Conservation (phyloP, 169 alveolate genomes). For the Eimeria zaria region DNA sequence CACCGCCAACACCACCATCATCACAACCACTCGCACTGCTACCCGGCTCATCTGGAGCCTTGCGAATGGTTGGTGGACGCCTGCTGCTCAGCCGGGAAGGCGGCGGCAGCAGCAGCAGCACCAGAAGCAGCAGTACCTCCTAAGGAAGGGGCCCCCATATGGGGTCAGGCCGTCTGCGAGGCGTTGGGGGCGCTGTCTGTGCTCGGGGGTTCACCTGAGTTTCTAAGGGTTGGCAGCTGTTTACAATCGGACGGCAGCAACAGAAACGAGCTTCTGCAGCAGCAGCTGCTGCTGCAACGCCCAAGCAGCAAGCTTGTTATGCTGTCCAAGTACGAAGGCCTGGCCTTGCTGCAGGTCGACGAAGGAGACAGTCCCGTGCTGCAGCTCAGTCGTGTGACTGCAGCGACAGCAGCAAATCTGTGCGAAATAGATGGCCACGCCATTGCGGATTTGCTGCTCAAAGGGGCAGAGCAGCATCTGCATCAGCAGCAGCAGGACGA, state of each 20-base stretch:
- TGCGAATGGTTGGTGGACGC: slow-evolving; percentile 11
- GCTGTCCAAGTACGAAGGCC: slow-evolving; percentile 61
- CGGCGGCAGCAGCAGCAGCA: slow-evolving; percentile 34
- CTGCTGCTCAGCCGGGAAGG: slow-evolving; percentile 18
- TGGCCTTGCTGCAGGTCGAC: slow-evolving; percentile 24
- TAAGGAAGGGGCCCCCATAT: not conserved
- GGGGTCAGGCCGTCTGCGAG: slow-evolving; percentile 53
- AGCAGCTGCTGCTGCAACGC: slow-evolving; percentile 13
- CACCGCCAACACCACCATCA: not conserved
- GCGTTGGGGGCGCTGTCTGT: slow-evolving; percentile 83
- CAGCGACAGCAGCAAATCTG: not conserved
- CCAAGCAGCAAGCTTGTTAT: slow-evolving; percentile 31
- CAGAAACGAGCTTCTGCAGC: slow-evolving; percentile 42
- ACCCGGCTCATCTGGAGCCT: not conserved
- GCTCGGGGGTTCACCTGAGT: slow-evolving; percentile 75
- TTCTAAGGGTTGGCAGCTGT: slow-evolving; percentile 71
- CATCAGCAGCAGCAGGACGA: slow-evolving; percentile 62
- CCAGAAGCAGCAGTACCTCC: not conserved
- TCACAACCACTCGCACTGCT: not conserved
- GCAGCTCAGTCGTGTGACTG: slow-evolving; percentile 26
- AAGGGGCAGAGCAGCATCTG: slow-evolving; percentile 10
- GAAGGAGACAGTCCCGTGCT: slow-evolving; percentile 33
- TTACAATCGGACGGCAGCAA: slow-evolving; percentile 26
- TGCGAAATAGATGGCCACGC: slow-evolving; percentile 31
- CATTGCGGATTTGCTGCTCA: slow-evolving; percentile 56